Base-by-base conservation (phyloP, 179 eudicot species). In the Spergularia azorica region DNA sequence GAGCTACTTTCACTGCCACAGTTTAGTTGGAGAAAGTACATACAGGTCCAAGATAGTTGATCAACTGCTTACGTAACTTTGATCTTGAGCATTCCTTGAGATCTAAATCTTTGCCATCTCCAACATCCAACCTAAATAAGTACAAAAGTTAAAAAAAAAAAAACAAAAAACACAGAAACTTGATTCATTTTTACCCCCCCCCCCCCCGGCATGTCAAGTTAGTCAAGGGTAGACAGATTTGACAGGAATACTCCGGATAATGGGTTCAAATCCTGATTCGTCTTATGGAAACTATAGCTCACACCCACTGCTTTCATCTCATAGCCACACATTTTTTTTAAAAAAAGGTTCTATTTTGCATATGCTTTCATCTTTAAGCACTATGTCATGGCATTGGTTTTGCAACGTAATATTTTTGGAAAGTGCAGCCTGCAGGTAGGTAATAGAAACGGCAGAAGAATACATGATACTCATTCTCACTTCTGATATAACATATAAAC, bases 21-120 rank as follows among this genome's bases (percentile, higher is more conserved):
- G 66, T 50, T 48, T 12, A 77, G 67, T 41, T 26, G 20, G 38
- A 58, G 75, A 58, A 70, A 74, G 71, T 77, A 86, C 94, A 63
- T 91, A 95, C 98, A 21, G 98, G 98, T 81, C 98, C 98, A 67
- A 95, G 94, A 88, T 95, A 95, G 84, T 83, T 92, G 78, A 95
- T 93, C 84, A 92, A 89, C 61, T 89, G 97, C 56, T 86, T 79
- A 32, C 88, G 91, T 70, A 95, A 90, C 83, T 86, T 86, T 65
- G 90, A 88, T 81, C 96, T 87, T 21, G 95, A 84, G 75, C 96
- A 95, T 67, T 82, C 87, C 76, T 86, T 60, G 6, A 89, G 93
- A 63, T 95, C 95, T 52, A 92, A 81, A 57, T 90, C 94, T 79
- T 85, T 95, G 57, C 98, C 98, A 46, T 91, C 91, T 78, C 98